Evolutionary conservation across 129 eudicot species (phyloP).

Genomic region (Silybum marianum): DNA sequence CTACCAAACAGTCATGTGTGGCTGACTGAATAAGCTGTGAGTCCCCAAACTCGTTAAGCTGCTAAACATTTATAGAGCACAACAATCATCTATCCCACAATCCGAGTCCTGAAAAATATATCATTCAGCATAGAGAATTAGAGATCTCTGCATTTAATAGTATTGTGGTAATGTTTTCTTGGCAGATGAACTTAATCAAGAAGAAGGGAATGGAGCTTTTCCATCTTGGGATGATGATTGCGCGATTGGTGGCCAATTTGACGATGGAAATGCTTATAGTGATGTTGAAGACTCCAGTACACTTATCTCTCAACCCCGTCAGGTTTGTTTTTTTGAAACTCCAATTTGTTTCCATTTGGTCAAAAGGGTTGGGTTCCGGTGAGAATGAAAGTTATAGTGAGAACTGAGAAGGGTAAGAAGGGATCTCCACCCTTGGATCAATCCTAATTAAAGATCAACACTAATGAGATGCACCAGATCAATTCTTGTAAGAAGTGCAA

Average conservation of each 20-base stretch:
- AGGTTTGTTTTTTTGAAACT: slow-evolving; percentile 54
- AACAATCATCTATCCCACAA: background rate
- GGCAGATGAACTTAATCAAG: slow-evolving; percentile 51
- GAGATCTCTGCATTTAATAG: slow-evolving; percentile 19
- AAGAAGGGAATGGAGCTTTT: slow-evolving; percentile 45
- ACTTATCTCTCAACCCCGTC: slow-evolving; percentile 88
- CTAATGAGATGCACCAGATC: too few relatives aligned
- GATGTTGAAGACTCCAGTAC: slow-evolving; percentile 64
- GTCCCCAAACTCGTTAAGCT: too few relatives aligned
- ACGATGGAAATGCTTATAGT: slow-evolving; percentile 59
- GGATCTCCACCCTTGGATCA: too few relatives aligned
- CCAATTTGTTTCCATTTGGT: background rate
- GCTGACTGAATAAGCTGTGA: too few relatives aligned
- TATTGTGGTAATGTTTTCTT: slow-evolving; percentile 20
- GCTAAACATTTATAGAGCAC: background rate
- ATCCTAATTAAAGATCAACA: too few relatives aligned
- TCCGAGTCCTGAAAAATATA: background rate
- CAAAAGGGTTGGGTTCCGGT: too few relatives aligned
- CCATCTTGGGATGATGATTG: slow-evolving; percentile 72
- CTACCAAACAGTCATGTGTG: too few relatives aligned
- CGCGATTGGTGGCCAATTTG: slow-evolving; percentile 50
- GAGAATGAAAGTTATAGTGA: too few relatives aligned
- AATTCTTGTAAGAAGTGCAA: too few relatives aligned
- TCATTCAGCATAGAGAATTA: background rate
- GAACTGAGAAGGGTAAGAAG: too few relatives aligned